phyloP scores from a whole-genome alignment of 1,284 basidiomycete genomes.

The Malassezia japonica region DNA sequence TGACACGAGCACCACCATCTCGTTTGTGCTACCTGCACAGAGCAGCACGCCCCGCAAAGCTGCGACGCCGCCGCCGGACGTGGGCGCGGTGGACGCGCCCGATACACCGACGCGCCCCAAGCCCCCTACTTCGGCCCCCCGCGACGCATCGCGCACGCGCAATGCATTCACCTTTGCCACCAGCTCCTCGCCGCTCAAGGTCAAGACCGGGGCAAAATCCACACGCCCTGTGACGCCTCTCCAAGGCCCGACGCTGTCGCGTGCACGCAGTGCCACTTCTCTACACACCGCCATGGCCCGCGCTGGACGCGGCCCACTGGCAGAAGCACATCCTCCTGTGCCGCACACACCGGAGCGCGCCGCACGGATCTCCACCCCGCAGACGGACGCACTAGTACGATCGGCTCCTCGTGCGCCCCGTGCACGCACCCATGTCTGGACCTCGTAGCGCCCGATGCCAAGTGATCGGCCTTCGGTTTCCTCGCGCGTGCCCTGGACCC shows the following conservation, averaged over 20 bases:
- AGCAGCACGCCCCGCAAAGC: no score
- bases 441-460: no score
- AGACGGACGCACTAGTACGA: not conserved
- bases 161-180: conserved; percentile 9
- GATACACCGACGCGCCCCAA: no score
- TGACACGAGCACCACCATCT: not conserved
- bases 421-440: no score
- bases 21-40: not conserved
- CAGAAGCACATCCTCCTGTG: not conserved
- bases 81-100: no score
- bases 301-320: not conserved
- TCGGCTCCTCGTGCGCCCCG: no score
- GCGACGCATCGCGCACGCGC: no score
- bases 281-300: not conserved
- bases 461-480: no score
- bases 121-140: no score
- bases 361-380: not conserved
- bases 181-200: conserved; percentile 11
- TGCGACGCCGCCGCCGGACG: no score
- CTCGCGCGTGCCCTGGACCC: no score
- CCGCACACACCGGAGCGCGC: not conserved
- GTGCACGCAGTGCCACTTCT: not conserved
- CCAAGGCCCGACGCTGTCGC: not conserved
- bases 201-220: not conserved
- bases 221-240: no score